Conservation (phyloP, 2,329 filamentous ascomycete genomes). For the Diaporthe batatas region DNA sequence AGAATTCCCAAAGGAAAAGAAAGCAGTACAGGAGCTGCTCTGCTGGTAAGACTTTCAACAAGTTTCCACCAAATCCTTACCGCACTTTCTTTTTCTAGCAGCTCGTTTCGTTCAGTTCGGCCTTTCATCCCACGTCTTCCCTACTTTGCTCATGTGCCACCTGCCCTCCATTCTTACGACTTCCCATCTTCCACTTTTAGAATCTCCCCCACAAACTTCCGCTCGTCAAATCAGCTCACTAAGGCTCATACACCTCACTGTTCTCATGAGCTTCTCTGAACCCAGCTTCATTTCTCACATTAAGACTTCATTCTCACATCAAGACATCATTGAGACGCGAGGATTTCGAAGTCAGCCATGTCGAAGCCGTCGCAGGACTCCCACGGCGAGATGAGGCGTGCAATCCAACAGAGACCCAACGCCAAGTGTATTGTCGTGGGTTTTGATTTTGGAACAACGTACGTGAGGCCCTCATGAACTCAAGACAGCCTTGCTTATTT, state of each 20-base stretch:
- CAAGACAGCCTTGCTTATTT: fast-evolving
- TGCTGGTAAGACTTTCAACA: not conserved
- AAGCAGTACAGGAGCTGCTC: not conserved
- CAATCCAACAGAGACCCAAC: too few species aligned
- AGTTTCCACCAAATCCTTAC: too few species aligned
- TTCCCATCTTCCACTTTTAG: not conserved
- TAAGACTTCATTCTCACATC: too few species aligned
- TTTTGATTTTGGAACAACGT: slow-evolving; percentile 1
- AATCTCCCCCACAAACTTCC: too few species aligned
- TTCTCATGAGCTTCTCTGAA: not conserved
- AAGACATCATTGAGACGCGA: too few species aligned
- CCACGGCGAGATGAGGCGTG: not conserved
- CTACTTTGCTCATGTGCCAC: not conserved
- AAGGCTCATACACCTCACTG: not conserved
- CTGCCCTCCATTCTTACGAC: not conserved
- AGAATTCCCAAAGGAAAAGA: too few species aligned
- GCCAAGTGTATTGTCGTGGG: not conserved
- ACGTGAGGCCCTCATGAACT: fast-evolving
- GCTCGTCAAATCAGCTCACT: too few species aligned
- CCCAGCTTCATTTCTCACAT: too few species aligned
- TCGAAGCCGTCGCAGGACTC: not conserved
- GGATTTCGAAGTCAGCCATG: too few species aligned
- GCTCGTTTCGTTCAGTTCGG: too few species aligned
- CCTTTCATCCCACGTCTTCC: not conserved
- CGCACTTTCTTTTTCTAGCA: too few species aligned